Percentiles rank a stretch among this genome's conserved stretches.
Evolutionary conservation across 306 rosid species (phyloP).

Genomic region (Medicago lupulina): DNA sequence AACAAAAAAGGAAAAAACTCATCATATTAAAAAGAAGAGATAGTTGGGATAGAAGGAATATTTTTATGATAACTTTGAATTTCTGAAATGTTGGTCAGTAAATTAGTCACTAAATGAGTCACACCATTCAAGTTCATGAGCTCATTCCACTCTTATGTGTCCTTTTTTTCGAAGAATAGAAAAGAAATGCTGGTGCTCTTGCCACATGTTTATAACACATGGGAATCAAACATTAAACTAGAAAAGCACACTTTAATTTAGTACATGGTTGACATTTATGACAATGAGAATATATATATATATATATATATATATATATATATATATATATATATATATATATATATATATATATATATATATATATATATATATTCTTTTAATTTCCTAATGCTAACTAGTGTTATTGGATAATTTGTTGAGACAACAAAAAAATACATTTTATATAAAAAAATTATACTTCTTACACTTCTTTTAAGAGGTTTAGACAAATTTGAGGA

Average conservation of each 20-base stretch:
- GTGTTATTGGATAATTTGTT: no score
- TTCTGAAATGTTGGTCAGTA: background rate
- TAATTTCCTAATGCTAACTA: no score
- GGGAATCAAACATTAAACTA: constrained; percentile 28
- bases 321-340: no score
- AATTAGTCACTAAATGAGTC: constrained; percentile 20
- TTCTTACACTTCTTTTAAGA: no score
- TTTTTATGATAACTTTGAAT: constrained; percentile 15
- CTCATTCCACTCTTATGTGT: constrained; percentile 28
- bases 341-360: no score
- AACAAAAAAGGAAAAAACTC: constrained; percentile 13
- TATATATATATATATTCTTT: background rate
- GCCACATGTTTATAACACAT: constrained; percentile 42
- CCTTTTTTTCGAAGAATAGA: background rate
- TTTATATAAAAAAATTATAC: no score
- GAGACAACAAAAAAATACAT: no score
- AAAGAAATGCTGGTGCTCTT: constrained; percentile 28
- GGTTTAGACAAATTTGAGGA: no score
- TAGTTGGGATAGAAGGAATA: constrained; percentile 34
- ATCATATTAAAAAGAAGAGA: constrained; percentile 24
- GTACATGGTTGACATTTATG: no score
- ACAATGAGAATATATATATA: no score
- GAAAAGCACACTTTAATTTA: constrained; percentile 19
- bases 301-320: no score
- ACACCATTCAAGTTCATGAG: constrained; percentile 20